Percentiles rank a stretch among this genome's conserved stretches.
phyloP scores from a whole-genome alignment of 1,284 basidiomycete species.

The Ceratobasidium sp. region DNA sequence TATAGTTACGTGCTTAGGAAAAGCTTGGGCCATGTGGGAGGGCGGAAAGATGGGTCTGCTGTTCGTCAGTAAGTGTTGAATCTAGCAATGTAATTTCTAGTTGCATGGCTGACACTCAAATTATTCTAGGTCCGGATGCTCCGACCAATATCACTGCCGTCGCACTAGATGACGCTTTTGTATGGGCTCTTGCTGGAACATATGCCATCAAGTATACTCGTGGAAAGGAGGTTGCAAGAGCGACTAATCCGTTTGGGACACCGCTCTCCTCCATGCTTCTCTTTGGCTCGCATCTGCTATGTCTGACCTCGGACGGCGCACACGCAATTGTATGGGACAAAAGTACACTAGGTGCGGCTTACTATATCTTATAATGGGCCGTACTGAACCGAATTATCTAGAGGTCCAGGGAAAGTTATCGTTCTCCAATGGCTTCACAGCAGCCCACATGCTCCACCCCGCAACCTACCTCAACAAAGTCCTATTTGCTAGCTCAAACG shows the following conservation, averaged over 20 bases:
- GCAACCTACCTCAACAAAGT: conserved; percentile 98
- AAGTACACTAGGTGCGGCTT: conserved; percentile 63
- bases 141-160: conserved; percentile 78
- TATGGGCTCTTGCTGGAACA: conserved; percentile 82
- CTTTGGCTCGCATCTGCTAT: conserved; percentile 83
- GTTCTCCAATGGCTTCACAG: conserved; percentile 84
- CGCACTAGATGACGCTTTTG: conserved; percentile 84
- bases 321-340: conserved; percentile 85
- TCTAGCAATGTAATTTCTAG: conserved; percentile 40
- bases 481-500: conserved; percentile 84
- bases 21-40: conserved; percentile 97
- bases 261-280: conserved; percentile 71
- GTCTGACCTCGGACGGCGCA: conserved; percentile 82
- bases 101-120: conserved; percentile 8
- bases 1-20: conserved; percentile 89
- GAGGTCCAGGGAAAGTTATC: conserved; percentile 71
- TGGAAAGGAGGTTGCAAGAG: conserved; percentile 74
- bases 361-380: conserved; percentile 29
- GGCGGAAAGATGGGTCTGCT: conserved; percentile 91
- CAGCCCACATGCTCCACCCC: conserved; percentile 87
- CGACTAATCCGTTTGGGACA: conserved; percentile 71
- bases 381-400: conserved; percentile 50
- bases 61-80: conserved; percentile 81
- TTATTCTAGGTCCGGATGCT: conserved; percentile 76
- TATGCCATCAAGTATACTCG: conserved; percentile 82